Conservation (phyloP, 1,284 basidiomycete genomes). For the Austroboletus niveus region DNA sequence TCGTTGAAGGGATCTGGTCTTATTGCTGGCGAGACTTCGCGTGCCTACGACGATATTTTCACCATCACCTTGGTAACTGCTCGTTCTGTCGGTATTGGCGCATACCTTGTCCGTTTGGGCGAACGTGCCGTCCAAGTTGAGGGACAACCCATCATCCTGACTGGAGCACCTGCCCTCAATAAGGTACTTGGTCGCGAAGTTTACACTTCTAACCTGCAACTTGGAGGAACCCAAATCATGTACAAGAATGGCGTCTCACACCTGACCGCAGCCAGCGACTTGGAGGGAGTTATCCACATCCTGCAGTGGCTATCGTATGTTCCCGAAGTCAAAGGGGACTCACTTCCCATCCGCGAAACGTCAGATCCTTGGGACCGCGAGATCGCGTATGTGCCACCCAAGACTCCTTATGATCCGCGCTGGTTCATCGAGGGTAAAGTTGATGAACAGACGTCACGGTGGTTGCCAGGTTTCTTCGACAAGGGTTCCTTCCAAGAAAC, state of each 20-base stretch:
- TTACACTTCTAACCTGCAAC: conserved; percentile 97
- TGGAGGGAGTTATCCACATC: conserved; percentile 92
- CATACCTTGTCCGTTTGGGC: conserved; percentile 97
- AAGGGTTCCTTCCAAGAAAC: conserved; percentile 96
- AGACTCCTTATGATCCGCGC: conserved; percentile 94
- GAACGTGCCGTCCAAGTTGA: conserved; percentile 99
- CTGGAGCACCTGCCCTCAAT: conserved; percentile 95
- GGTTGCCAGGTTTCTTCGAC: conserved; percentile 94
- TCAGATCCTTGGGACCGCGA: conserved; percentile 90
- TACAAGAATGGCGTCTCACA: conserved; percentile 99
- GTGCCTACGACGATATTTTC: conserved; percentile 99
- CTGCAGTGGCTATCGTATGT: conserved; percentile 96
- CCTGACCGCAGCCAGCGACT: conserved; percentile 89
- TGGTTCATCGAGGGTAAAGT: conserved; percentile 96
- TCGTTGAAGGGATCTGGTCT: conserved; percentile 95
- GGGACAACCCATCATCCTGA: conserved; percentile 98
- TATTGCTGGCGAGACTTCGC: conserved; percentile 97
- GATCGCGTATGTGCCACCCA: conserved; percentile 89
- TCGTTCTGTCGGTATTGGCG: conserved; percentile 98
- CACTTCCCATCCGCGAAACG: conserved; percentile 73
- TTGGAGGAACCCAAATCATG: conserved; percentile 99
- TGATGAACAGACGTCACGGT: conserved; percentile 78
- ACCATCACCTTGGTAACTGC: conserved; percentile 99
- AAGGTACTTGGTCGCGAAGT: conserved; percentile 99
- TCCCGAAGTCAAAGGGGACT: conserved; percentile 75